Evolutionary conservation across 495 filamentous ascomycete species (phyloP).

Genomic region (Pyrenula aspistea): DNA sequence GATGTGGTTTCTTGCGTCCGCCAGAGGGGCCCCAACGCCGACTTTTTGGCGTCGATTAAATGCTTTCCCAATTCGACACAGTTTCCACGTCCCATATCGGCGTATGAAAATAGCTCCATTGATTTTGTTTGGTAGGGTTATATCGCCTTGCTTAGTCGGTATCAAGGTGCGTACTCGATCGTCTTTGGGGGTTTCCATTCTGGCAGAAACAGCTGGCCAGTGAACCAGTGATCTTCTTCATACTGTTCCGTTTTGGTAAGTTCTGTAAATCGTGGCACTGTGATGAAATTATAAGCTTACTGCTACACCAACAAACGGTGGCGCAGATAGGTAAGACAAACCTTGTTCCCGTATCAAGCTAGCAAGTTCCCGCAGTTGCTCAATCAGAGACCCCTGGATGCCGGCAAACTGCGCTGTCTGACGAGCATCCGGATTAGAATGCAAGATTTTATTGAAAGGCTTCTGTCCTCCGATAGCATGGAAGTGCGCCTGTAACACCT

Average conservation of each 20-base stretch:
- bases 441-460: background rate
- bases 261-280: background rate
- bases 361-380: background rate
- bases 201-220: background rate
- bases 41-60: too few relatives aligned
- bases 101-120: too few relatives aligned
- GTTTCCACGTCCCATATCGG: too few relatives aligned
- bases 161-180: too few relatives aligned
- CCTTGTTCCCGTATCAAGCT: background rate
- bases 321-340: background rate
- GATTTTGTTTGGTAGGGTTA: too few relatives aligned
- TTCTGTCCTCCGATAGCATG: background rate
- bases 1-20: too few relatives aligned
- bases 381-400: background rate
- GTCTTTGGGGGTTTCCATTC: background rate
- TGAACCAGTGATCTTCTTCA: background rate
- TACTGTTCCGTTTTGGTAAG: background rate
- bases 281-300: too few relatives aligned
- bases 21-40: too few relatives aligned
- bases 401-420: background rate
- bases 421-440: background rate
- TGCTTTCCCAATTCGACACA: too few relatives aligned
- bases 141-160: too few relatives aligned
- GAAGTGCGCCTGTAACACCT: background rate
- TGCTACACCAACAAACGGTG: too few relatives aligned